These are phyloP conservation scores for Ophiostoma himal-ulmi DNA, from an alignment of 2,329 filamentous ascomycete species.

Conservation along the genomic window DNA sequence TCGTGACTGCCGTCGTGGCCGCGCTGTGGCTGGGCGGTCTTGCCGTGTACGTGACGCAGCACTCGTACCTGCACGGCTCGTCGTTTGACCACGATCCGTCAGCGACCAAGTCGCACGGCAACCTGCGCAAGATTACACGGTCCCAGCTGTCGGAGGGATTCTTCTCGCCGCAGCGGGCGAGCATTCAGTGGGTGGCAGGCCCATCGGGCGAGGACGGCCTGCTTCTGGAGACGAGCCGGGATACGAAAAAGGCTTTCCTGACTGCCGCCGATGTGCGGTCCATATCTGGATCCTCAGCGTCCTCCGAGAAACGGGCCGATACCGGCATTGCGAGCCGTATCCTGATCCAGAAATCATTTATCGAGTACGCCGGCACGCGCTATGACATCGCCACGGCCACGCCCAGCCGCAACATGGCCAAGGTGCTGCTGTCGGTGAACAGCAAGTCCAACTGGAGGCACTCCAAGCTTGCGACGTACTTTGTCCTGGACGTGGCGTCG, in stretches of 20 bases:
- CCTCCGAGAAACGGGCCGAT: conserved; percentile 37
- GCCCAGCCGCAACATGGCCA: conserved; percentile 78
- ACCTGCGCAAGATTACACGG: conserved; percentile 66
- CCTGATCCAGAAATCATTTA: conserved; percentile 64
- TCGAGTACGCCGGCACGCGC: conserved; percentile 52
- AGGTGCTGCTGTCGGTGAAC: conserved; percentile 75
- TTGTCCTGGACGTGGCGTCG: conserved; percentile 81
- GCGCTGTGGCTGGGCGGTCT: conserved; percentile 65
- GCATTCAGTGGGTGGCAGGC: conserved; percentile 71
- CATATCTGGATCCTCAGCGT: background rate
- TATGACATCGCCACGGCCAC: conserved; percentile 57
- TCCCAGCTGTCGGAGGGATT: conserved; percentile 62
- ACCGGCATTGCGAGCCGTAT: conserved; percentile 48
- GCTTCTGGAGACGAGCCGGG: conserved; percentile 61
- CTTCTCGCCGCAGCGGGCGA: conserved; percentile 59
- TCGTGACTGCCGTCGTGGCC: conserved; percentile 55
- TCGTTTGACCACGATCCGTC: conserved; percentile 61
- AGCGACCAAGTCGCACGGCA: conserved; percentile 54
- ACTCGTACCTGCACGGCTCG: conserved; percentile 60
- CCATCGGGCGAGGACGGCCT: conserved; percentile 75
- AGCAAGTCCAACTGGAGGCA: conserved; percentile 77
- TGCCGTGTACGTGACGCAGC: conserved; percentile 58
- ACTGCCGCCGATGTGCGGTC: conserved; percentile 79
- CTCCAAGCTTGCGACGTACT: conserved; percentile 81
- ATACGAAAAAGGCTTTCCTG: conserved; percentile 64